These are phyloP conservation scores for Phytophthora pini DNA, from an alignment of 352 stramenopile genomes.

Conservation along the genomic window DNA sequence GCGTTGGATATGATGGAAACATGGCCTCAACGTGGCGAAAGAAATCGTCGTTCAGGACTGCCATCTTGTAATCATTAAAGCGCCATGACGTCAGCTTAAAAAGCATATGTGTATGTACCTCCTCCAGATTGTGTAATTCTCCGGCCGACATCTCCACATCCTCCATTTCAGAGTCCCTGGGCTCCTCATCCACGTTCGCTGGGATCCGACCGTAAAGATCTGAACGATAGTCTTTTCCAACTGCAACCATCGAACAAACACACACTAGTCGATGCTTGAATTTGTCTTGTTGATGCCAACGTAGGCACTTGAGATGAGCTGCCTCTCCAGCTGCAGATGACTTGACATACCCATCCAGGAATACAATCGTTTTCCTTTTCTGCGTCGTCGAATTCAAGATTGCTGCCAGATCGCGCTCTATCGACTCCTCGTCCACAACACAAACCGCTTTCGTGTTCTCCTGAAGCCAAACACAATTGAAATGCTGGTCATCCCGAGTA, in stretches of 20 bases:
- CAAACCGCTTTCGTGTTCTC: conserved; percentile 5
- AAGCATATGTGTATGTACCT: too few relatives aligned
- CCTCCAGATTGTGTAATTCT: too few relatives aligned
- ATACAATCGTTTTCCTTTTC: conserved; percentile 7
- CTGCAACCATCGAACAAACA: background rate
- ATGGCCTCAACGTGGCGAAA: too few relatives aligned
- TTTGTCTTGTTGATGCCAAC: conserved; percentile 8
- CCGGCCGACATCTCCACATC: too few relatives aligned
- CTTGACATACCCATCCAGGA: conserved; percentile 18
- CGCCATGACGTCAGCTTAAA: too few relatives aligned
- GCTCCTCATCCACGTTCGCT: too few relatives aligned
- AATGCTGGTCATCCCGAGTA: too few relatives aligned
- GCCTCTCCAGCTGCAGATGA: conserved; percentile 3
- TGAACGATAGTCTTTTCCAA: background rate
- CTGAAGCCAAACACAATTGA: background rate
- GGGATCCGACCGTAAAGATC: too few relatives aligned
- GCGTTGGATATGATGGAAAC: too few relatives aligned
- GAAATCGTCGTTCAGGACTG: too few relatives aligned
- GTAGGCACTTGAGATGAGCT: conserved; percentile 11
- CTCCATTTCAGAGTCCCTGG: too few relatives aligned
- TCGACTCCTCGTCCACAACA: conserved; percentile 4
- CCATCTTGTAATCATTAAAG: too few relatives aligned
- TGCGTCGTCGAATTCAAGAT: conserved; percentile 7
- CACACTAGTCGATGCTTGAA: background rate
- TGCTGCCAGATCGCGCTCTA: background rate